Evolutionary conservation across 2,329 filamentous ascomycete species (phyloP), one percentile per base, ranked within the genome.

Genomic region (Phoma sp.): DNA sequence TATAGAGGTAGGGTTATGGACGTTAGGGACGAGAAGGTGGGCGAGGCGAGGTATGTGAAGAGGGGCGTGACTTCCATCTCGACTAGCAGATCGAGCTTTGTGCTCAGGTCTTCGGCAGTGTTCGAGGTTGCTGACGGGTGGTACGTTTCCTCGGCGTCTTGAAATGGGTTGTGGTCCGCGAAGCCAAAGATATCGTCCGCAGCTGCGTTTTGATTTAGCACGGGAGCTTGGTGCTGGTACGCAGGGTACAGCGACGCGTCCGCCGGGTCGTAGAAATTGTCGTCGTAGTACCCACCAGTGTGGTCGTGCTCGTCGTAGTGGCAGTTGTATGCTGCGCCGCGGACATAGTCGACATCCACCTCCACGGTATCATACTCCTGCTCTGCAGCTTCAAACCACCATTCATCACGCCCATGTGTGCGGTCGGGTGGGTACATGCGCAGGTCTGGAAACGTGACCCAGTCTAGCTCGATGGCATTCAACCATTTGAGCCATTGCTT

Each of bases 261-360:
- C 12, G 56, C 53, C 3, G 71, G 62, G 4, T 65, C 60, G 50
- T 73, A 74, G 45, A 68, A 62, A 53, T 74, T 74, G 55, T 74
- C 70, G 48, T 74, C 68, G 60, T 74, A 74, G 43, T 64, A 58
- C 14, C 45, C 48, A 7, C 69, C 70, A 32, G 72, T 71, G 48
- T 73, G 65, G 56, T 74, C 71, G 39, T 73, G 61, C 50, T 71
- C 70, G 47, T 73, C 68, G 55, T 71, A 67, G 47, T 73, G 65
- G 0, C 58, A 56, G 37, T 53, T 64, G 48, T 68, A 62, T 15
- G 56, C 53, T 20, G 64, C 66, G 17, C 68, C 68, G 3, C 64
- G 60, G 0, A 71, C 33, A 26, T 70, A 67, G 39, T 73, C 68
- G 12, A 71, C 66, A 20, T 73, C 64, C 0, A 71, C 51, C 14